These are phyloP conservation scores for Tricholoma furcatifolium DNA, from an alignment of 768 basidiomycete species.

Conservation along the genomic window DNA sequence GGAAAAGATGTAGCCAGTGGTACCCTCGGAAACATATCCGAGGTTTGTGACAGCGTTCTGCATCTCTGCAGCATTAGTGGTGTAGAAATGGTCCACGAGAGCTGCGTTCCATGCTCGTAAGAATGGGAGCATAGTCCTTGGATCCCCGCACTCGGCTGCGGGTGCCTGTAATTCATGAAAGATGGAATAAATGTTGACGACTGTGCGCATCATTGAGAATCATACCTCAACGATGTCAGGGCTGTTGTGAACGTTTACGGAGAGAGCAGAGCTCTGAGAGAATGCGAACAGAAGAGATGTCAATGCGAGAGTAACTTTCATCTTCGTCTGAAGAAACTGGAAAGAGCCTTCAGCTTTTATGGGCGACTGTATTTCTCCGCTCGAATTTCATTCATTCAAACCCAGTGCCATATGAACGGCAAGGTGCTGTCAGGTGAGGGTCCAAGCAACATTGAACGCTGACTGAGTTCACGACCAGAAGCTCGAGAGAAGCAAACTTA, in stretches of 20 bases:
- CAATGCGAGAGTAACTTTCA: constrained; percentile 1
- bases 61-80: constrained; percentile 10
- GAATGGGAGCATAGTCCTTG: constrained; percentile 7
- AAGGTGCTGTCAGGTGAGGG: too few species aligned
- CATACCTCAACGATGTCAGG: background rate
- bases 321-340: too few species aligned
- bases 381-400: too few species aligned
- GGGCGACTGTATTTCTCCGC: too few species aligned
- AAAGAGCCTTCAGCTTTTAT: too few species aligned
- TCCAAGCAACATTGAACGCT: too few species aligned
- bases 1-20: constrained; percentile 16
- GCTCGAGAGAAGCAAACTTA: too few species aligned
- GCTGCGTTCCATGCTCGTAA: constrained; percentile 2
- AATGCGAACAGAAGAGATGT: background rate
- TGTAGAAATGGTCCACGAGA: constrained; percentile 14
- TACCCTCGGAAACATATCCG: constrained; percentile 12
- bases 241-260: background rate
- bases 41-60: constrained; percentile 10
- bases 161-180: background rate
- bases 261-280: background rate
- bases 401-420: too few species aligned
- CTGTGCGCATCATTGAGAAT: background rate
- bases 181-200: background rate
- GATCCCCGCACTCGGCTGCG: constrained; percentile 9
- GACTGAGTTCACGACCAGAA: too few species aligned